Base-by-base conservation (phyloP, 371 early-diverging fungal species). In the Batkoa obscura region DNA sequence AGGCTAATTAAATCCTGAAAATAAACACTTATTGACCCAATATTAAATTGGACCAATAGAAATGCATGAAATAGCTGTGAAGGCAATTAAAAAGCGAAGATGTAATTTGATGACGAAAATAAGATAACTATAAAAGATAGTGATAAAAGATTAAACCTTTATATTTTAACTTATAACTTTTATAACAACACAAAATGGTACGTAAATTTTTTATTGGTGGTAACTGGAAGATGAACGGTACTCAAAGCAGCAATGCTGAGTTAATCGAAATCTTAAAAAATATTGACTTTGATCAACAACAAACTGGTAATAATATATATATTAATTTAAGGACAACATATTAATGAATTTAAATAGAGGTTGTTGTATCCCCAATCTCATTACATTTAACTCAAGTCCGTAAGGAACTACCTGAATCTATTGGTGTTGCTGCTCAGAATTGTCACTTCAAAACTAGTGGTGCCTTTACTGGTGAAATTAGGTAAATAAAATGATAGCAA, bases 201-300 rank as follows among this genome's bases (percentile, higher is more conserved):
- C 59, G 60, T 35, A 59, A 58, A 58, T 63, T 63, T 50, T 63
- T 63, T 41, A 60, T 63, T 33, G 63, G 63, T 38, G 63, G 63
- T 60, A 94, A 94, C 83, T 93, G 92, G 89, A 94, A 94, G 76
- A 88, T 94, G 91, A 97, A 97, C 76, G 96, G 94, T 68, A 75
- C 81, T 59, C 67, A 71, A 48, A 66, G 73, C 54, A 72, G 79
- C 50, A 75, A 81, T 70, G 77, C 83, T 68, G 66, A 74, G 54
- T 74, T 94, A 56, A 77, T 86, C 58, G 71, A 72, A 48, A 60
- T 69, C 55, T 76, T 95, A 57, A 94, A 93, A 76, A 62, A 73
- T 58, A 78, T 74, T 55, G 58, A 61, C 39, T 62, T 78, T 43
- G 62, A 70, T 57, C 48, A 63, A 46, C 52, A 62, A 1, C 58